Percentiles rank a stretch among this genome's conserved stretches.
Evolutionary conservation across 176 grass and related monocot species (phyloP).

Genomic region (Ensete glaucum): DNA sequence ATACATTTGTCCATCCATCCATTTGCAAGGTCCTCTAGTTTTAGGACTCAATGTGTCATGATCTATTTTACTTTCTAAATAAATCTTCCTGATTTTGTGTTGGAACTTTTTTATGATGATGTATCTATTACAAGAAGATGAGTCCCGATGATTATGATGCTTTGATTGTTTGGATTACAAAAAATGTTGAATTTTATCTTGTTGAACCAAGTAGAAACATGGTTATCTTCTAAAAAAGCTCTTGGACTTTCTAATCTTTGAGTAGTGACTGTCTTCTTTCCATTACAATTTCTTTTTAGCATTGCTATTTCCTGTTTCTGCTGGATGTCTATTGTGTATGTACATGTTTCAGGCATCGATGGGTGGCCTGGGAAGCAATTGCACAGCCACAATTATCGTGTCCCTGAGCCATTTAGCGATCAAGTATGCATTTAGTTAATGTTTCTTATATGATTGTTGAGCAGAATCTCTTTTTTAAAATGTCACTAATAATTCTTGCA

Average conservation of each 20-base stretch:
- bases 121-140: no score
- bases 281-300: not conserved
- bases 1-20: no score
- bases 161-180: no score
- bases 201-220: no score
- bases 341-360: constrained; percentile 7
- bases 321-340: not conserved
- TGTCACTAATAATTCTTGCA: not conserved
- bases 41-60: no score
- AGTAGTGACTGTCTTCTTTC: not conserved
- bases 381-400: constrained; percentile 85
- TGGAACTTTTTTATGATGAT: no score
- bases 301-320: not conserved
- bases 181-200: no score
- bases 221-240: no score
- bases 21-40: no score
- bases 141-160: no score
- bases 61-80: no score
- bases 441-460: not conserved
- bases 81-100: no score
- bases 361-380: constrained; percentile 65
- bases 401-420: constrained; percentile 39
- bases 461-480: not conserved
- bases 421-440: constrained; percentile 15
- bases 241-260: not conserved